These are phyloP conservation scores for Phalaenopsis equestris DNA, from an alignment of 106 monocot species.

Conservation along the genomic window DNA sequence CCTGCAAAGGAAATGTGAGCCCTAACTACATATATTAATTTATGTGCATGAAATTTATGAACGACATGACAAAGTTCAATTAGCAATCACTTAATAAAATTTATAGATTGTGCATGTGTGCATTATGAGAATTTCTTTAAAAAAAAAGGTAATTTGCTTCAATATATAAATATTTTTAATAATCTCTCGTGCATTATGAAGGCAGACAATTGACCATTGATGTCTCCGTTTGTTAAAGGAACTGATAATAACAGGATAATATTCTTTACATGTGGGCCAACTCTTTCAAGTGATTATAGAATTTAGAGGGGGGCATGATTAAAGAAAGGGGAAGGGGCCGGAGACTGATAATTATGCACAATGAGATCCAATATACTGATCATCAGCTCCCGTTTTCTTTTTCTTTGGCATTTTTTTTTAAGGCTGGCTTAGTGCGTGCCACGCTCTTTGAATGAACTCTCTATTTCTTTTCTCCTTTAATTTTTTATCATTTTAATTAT, in stretches of 20 bases:
- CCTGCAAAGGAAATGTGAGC: no score
- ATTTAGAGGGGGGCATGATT: background rate
- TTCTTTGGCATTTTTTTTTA: no score
- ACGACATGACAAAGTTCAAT: background rate
- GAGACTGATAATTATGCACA: no score
- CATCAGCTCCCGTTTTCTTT: no score
- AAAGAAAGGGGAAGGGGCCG: background rate
- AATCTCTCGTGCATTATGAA: background rate
- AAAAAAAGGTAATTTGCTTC: background rate
- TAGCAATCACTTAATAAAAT: background rate
- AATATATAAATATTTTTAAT: background rate
- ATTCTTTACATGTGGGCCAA: background rate
- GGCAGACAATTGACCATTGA: background rate
- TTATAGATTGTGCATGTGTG: background rate
- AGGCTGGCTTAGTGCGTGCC: no score
- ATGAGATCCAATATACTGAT: no score
- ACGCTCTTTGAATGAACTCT: no score
- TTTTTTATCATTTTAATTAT: no score
- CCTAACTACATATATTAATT: no score
- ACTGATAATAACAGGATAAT: constrained; percentile 1
- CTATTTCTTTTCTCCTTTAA: no score
- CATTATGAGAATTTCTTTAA: background rate
- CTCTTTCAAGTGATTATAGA: background rate
- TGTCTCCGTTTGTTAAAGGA: background rate
- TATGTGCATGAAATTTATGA: background rate